These are phyloP conservation scores for Calocybe gambosa DNA, from an alignment of 1,284 basidiomycete genomes.

Conservation along the genomic window DNA sequence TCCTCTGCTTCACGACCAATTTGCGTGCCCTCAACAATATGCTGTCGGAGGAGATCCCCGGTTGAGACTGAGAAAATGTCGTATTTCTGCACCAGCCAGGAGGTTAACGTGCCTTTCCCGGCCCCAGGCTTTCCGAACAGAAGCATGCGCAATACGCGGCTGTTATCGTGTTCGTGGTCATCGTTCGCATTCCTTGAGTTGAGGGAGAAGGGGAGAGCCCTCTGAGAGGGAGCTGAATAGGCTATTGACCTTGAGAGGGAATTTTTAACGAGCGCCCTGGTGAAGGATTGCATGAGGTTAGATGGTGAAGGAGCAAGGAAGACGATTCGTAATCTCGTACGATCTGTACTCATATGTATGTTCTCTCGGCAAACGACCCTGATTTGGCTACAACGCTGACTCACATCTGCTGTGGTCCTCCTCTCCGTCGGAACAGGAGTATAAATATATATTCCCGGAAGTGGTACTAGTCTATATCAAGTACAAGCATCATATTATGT, in stretches of 20 bases:
- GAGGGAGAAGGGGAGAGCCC: constrained; percentile 49
- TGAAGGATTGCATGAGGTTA: constrained; percentile 13
- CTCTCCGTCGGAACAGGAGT: neutral
- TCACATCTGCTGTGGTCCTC: neutral
- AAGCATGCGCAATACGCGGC: constrained; percentile 59
- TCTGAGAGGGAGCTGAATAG: constrained; percentile 33
- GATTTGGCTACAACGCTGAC: too few relatives aligned
- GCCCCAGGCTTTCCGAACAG: constrained; percentile 81
- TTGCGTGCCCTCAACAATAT: constrained; percentile 70
- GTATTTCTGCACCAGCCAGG: constrained; percentile 69
- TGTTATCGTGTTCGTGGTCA: constrained; percentile 28
- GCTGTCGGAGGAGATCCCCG: constrained; percentile 75
- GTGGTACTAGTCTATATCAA: neutral
- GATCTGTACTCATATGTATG: constrained; percentile 2
- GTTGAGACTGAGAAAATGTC: constrained; percentile 72
- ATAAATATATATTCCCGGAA: too few relatives aligned
- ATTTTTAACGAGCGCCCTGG: constrained; percentile 5
- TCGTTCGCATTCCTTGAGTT: constrained; percentile 29
- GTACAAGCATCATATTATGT: neutral
- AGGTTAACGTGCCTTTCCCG: constrained; percentile 75
- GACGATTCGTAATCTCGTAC: constrained; percentile 10
- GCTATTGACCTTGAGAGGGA: constrained; percentile 12
- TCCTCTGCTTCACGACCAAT: constrained; percentile 68
- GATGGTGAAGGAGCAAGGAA: neutral
- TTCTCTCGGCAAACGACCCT: too few relatives aligned